A percentile compares a stretch with the other conserved stretches of the same genome.
Evolutionary conservation across 2,329 filamentous ascomycete species (phyloP).

Genomic region (Alternaria arborescens): DNA sequence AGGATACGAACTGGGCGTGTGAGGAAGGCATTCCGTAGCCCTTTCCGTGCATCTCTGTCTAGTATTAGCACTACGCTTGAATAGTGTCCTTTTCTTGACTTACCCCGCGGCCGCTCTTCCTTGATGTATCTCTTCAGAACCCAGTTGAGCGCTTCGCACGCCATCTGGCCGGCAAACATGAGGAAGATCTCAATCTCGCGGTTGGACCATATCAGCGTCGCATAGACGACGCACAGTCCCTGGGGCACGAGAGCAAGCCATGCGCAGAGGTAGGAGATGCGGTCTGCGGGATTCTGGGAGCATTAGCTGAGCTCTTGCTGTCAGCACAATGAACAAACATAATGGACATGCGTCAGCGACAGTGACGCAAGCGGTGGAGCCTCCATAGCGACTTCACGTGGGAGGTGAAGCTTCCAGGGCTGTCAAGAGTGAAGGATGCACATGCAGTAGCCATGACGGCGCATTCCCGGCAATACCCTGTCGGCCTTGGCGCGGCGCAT

Average conservation of each 20-base stretch:
- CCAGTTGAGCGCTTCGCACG: slow-evolving; percentile 92
- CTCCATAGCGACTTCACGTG: slow-evolving; percentile 51
- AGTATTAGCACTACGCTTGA: slow-evolving; percentile 5
- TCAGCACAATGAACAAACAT: slow-evolving; percentile 66
- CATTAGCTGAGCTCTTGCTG: slow-evolving; percentile 24
- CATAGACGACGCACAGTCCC: slow-evolving; percentile 88
- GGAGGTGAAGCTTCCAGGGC: not conserved
- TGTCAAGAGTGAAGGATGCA: slow-evolving; percentile 16
- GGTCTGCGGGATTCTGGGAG: slow-evolving; percentile 82
- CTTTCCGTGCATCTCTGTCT: slow-evolving; percentile 76
- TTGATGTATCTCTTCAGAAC: slow-evolving; percentile 88
- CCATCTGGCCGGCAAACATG: slow-evolving; percentile 91
- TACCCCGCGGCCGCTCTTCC: slow-evolving; percentile 85
- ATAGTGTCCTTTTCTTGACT: slow-evolving; percentile 35
- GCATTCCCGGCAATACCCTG: slow-evolving; percentile 10
- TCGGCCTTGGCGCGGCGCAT: slow-evolving; percentile 13
- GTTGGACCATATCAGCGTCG: slow-evolving; percentile 87
- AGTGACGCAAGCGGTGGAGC: slow-evolving; percentile 79
- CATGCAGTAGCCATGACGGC: slow-evolving; percentile 8
- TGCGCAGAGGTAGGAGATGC: slow-evolving; percentile 84
- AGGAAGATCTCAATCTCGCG: slow-evolving; percentile 88
- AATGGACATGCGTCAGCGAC: slow-evolving; percentile 94
- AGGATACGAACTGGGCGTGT: slow-evolving; percentile 93
- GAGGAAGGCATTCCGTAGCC: slow-evolving; percentile 98
- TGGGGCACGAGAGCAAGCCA: slow-evolving; percentile 95